Conservation (phyloP, 2,329 filamentous ascomycete genomes). For the Penicillium sp. region DNA sequence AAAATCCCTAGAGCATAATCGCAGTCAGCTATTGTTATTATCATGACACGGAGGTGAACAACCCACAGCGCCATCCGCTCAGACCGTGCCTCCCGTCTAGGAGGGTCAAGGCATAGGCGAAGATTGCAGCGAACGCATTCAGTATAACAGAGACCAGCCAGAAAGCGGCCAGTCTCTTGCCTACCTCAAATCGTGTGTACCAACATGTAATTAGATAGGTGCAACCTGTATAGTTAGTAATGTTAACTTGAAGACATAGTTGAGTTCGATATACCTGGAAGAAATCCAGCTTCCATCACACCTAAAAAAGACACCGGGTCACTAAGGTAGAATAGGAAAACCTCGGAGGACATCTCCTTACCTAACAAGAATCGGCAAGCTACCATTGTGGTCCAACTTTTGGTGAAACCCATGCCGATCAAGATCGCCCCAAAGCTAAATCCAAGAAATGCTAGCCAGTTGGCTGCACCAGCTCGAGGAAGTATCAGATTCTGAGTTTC, state of each 20-base stretch:
- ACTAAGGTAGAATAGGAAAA: background rate
- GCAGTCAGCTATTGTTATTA: background rate
- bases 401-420: constrained; percentile 33
- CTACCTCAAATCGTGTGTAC: constrained; percentile 39
- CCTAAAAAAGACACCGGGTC: background rate
- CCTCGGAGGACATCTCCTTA: background rate
- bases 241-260: constrained; percentile 26
- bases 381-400: constrained; percentile 31
- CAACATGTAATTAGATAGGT: constrained; percentile 37
- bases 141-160: constrained; percentile 22
- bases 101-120: constrained; percentile 37
- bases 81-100: constrained; percentile 27
- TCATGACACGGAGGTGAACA: too few relatives aligned
- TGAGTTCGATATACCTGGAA: background rate
- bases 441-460: constrained; percentile 28
- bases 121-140: constrained; percentile 34
- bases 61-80: constrained; percentile 27
- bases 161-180: constrained; percentile 25
- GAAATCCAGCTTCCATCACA: background rate
- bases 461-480: constrained; percentile 26
- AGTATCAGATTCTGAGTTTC: constrained; percentile 24
- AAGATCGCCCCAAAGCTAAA: constrained; percentile 24
- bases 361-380: constrained; percentile 29
- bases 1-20: constrained; percentile 17
- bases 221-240: constrained; percentile 33